Evolutionary conservation across 257 asterid genomes (phyloP).

Genomic region (Cynanchum wilfordii): DNA sequence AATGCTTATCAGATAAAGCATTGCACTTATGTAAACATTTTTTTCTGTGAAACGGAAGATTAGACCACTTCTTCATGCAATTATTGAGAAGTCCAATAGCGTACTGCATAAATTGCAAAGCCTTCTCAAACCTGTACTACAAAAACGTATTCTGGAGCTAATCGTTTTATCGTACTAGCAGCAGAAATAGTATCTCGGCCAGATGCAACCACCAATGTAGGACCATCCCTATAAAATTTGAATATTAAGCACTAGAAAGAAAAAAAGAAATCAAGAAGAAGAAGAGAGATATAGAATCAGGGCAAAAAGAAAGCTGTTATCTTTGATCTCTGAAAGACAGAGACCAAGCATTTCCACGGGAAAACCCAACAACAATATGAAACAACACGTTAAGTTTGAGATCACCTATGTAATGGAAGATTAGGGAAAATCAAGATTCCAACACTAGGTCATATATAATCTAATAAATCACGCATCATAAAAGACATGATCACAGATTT

Average conservation of each 20-base stretch:
- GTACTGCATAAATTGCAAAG: slow-evolving; percentile 8
- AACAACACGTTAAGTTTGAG: background rate
- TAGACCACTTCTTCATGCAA: background rate
- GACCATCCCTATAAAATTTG: slow-evolving; percentile 62
- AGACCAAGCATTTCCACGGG: background rate
- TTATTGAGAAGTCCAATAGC: background rate
- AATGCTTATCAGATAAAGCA: background rate
- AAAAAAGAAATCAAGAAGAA: slow-evolving; percentile 15
- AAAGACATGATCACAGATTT: background rate
- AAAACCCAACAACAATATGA: background rate
- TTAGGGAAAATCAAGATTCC: background rate
- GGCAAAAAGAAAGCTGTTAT: background rate
- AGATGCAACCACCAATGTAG: slow-evolving; percentile 77
- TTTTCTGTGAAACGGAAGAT: background rate
- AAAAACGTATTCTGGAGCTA: slow-evolving; percentile 66
- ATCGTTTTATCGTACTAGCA: slow-evolving; percentile 56
- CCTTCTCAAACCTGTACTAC: slow-evolving; percentile 66
- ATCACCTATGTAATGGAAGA: background rate
- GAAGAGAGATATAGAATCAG: background rate
- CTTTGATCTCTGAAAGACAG: background rate
- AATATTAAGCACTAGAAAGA: slow-evolving; percentile 20
- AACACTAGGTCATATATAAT: background rate
- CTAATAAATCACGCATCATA: background rate
- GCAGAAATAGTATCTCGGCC: slow-evolving; percentile 74
- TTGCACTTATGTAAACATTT: background rate